Evolutionary conservation across 768 basidiomycete species (phyloP).

Genomic region (Panaeolus papilionaceus): DNA sequence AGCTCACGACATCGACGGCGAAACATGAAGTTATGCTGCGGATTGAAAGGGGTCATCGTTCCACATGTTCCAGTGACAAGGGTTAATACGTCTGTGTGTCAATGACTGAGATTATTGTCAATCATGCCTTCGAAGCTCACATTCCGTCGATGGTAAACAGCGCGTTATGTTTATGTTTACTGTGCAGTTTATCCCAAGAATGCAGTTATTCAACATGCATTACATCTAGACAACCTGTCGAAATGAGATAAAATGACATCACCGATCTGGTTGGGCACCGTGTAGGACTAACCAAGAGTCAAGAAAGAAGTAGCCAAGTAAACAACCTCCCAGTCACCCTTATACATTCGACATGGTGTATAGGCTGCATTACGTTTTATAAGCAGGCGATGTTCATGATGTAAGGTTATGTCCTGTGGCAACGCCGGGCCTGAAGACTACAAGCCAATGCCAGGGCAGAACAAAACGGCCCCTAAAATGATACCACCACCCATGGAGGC

Average conservation of each 20-base stretch:
- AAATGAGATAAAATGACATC: no score
- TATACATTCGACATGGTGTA: no score
- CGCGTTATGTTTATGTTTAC: background rate
- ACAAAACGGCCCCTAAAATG: background rate
- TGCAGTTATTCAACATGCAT: no score
- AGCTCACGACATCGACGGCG: background rate
- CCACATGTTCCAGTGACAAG: slow-evolving; percentile 10
- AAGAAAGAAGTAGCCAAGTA: no score
- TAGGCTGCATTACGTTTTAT: no score
- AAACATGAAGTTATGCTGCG: background rate
- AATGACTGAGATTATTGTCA: background rate
- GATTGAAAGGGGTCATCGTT: background rate
- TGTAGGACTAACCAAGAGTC: no score
- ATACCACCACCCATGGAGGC: background rate
- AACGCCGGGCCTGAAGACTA: no score
- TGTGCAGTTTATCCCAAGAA: background rate
- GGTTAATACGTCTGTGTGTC: background rate
- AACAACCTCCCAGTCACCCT: no score
- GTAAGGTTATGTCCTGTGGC: no score
- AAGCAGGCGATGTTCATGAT: no score
- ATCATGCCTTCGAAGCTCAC: background rate
- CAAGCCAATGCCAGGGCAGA: background rate
- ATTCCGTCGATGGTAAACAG: background rate
- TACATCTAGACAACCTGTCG: no score
- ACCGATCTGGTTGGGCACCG: no score